Base-by-base conservation (phyloP, 306 rosid genomes). In the Hippophae gyantsensis region DNA sequence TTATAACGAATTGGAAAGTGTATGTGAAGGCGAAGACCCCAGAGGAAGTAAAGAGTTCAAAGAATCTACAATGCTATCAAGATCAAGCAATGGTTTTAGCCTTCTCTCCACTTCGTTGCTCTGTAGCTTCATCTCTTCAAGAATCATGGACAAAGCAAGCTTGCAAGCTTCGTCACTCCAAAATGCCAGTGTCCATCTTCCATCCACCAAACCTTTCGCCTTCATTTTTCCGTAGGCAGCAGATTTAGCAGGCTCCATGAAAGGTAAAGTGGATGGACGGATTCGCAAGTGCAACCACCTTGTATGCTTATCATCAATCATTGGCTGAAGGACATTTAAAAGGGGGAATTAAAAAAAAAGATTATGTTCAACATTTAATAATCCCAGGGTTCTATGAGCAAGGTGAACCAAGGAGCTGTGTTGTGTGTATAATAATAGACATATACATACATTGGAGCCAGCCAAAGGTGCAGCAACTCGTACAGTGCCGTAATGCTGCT, bases 151-250 rank as follows among this genome's bases (percentile, higher is more conserved):
- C 41, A 92, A 71, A 40, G 98, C 98, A 57, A 74, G 75, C 61
- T 75, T 80, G 78, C 96, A 92, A 54, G 95, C 71, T 66, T 82
- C 88, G 68, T 79, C 95, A 7, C 88, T 95, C 65, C 78, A 59
- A 74, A 92, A 92, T 11, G 98, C 96, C 61, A 92, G 69, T 53
- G 89, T 92, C 98, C 98, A 92, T 78, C 96, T 83, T 52, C 98
- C 98, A 72, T 92, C 98, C 52, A 86, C 85, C 75, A 84, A 76
- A 69, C 75, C 66, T 76, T 73, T 83, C 0, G 79, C 38, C 72
- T 74, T 85, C 13, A 49, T 50, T 70, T 77, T 83, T 56, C 62
- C 60, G 0, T 13, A n/a, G 53, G 76, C 69, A 58, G 69, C 73
- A 9, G 67, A 70, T 74, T 79, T 82, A 25, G 75, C 68, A 38